Evolutionary conservation across 2,329 filamentous ascomycete genomes (phyloP).

Genomic region (Xylariomycetidae sp.): DNA sequence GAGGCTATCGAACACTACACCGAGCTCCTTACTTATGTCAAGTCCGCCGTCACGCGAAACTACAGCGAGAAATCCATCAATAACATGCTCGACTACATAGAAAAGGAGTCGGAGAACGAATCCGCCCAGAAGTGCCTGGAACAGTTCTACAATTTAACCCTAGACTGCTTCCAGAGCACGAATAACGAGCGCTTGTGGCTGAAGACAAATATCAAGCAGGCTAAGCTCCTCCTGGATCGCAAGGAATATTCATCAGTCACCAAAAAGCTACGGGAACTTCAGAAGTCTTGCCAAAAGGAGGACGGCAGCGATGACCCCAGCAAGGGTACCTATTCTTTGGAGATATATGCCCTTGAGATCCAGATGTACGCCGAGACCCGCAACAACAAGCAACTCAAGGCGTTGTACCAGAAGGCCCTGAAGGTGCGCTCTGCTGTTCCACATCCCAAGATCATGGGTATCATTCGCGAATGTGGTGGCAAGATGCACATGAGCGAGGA

Average conservation of each 20-base stretch:
- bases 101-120: slow-evolving; percentile 73
- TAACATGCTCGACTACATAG: slow-evolving; percentile 97
- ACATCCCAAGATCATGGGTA: slow-evolving; percentile 98
- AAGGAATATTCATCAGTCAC: slow-evolving; percentile 79
- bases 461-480: slow-evolving; percentile 96
- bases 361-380: slow-evolving; percentile 97
- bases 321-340: slow-evolving; percentile 93
- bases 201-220: slow-evolving; percentile 97
- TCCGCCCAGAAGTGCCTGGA: slow-evolving; percentile 79
- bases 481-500: slow-evolving; percentile 99
- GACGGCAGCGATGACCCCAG: slow-evolving; percentile 87
- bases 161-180: slow-evolving; percentile 91
- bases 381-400: slow-evolving; percentile 96
- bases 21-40: slow-evolving; percentile 95
- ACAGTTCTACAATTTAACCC: slow-evolving; percentile 88
- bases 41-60: slow-evolving; percentile 92
- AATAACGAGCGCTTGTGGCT: slow-evolving; percentile 97
- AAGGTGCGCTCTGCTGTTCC: slow-evolving; percentile 94
- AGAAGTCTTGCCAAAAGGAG: slow-evolving; percentile 79
- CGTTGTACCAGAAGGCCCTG: slow-evolving; percentile 84
- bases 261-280: slow-evolving; percentile 82
- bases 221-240: slow-evolving; percentile 83
- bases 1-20: slow-evolving; percentile 89
- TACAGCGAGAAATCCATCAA: slow-evolving; percentile 99
- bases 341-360: slow-evolving; percentile 95